Evolutionary conservation across 441 rosid species (phyloP).

Genomic region (Iberis amara): DNA sequence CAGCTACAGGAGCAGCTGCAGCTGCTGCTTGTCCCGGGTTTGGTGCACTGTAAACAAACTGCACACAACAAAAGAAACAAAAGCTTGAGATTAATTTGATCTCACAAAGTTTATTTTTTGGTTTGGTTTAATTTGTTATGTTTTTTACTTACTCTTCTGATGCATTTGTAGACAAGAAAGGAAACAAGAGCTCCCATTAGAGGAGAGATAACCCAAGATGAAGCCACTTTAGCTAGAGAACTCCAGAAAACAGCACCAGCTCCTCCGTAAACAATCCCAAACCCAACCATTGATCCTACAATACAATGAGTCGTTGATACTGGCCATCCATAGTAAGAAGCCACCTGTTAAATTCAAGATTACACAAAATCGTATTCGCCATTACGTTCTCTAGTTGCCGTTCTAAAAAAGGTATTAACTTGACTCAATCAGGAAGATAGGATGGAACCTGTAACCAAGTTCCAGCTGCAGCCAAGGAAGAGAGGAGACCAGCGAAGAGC

Average conservation of each 20-base stretch:
- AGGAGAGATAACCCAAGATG: slow-evolving; percentile 97
- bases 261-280: slow-evolving; percentile 92
- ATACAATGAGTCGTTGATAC: slow-evolving; percentile 98
- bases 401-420: not conserved
- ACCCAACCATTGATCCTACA: slow-evolving; percentile 97
- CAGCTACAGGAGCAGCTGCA: slow-evolving; percentile 88
- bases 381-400: slow-evolving; percentile 1
- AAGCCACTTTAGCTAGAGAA: slow-evolving; percentile 79
- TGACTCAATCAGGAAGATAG: slow-evolving; percentile 7
- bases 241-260: slow-evolving; percentile 94
- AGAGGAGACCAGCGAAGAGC: slow-evolving; percentile 83
- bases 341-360: slow-evolving; percentile 42
- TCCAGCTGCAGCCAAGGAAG: slow-evolving; percentile 92
- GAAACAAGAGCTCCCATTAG: slow-evolving; percentile 80
- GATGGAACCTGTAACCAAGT: slow-evolving; percentile 88
- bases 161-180: slow-evolving; percentile 90
- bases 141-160: slow-evolving; percentile 66
- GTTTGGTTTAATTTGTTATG: slow-evolving; percentile 16
- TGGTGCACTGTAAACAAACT: slow-evolving; percentile 98
- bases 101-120: slow-evolving; percentile 8
- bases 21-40: slow-evolving; percentile 99
- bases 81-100: not conserved
- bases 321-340: slow-evolving; percentile 94
- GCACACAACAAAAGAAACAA: not conserved
- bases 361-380: not conserved